Conservation (phyloP, 345 rosid species). For the Gossypium longicalyx region DNA sequence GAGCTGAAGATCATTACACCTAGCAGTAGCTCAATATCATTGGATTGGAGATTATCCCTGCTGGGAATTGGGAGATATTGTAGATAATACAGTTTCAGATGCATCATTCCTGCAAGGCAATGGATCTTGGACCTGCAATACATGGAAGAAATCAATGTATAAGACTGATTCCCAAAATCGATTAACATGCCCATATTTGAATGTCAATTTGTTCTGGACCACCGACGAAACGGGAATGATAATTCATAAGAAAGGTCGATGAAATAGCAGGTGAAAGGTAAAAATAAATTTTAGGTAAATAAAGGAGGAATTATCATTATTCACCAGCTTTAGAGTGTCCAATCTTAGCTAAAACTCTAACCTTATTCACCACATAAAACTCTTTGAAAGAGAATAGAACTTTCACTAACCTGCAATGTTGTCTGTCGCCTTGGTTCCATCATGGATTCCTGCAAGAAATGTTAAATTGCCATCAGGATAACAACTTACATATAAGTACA, state of each 20-base stretch:
- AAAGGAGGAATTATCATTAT: background rate
- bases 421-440: background rate
- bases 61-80: slow-evolving; percentile 18
- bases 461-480: background rate
- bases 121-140: slow-evolving; percentile 25
- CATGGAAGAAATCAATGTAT: background rate
- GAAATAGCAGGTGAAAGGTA: background rate
- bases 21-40: background rate
- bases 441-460: slow-evolving; percentile 11
- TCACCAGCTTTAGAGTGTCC: background rate
- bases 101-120: background rate
- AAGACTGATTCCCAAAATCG: background rate
- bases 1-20: background rate
- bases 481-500: background rate
- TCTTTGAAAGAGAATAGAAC: background rate
- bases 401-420: slow-evolving; percentile 3
- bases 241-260: background rate
- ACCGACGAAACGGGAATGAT: background rate
- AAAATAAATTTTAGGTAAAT: background rate
- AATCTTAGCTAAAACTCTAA: background rate
- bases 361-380: background rate
- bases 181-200: background rate
- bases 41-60: slow-evolving; percentile 11
- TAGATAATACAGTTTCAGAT: slow-evolving; percentile 5
- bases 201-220: background rate